These are phyloP conservation scores for Entomortierella beljakovae DNA, from an alignment of 192 early-diverging fungal genomes.

Conservation along the genomic window DNA sequence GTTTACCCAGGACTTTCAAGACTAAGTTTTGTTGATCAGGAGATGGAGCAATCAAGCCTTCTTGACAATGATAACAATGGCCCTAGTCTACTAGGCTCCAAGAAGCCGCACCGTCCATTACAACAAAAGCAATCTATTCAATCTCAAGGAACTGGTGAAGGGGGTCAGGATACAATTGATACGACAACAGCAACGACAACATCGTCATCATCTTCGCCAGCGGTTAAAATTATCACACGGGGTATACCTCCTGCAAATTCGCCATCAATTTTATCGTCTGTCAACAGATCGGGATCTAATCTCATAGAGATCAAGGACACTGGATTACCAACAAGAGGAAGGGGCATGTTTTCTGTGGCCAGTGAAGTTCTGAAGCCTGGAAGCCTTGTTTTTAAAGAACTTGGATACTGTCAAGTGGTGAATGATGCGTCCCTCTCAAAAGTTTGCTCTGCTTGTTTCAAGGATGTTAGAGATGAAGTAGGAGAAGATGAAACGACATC, in stretches of 20 bases:
- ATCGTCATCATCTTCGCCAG: not conserved
- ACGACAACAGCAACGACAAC: not conserved
- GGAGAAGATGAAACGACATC: slow-evolving; percentile 22
- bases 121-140: slow-evolving; percentile 16
- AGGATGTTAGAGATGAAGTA: slow-evolving; percentile 39
- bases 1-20: slow-evolving; percentile 42
- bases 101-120: slow-evolving; percentile 9
- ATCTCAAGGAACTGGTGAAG: not conserved
- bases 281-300: slow-evolving; percentile 4
- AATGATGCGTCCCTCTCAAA: slow-evolving; percentile 34
- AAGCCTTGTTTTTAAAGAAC: slow-evolving; percentile 35
- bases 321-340: slow-evolving; percentile 8
- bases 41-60: not conserved
- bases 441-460: slow-evolving; percentile 45
- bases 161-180: not conserved
- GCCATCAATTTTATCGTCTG: slow-evolving; percentile 23
- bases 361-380: slow-evolving; percentile 25
- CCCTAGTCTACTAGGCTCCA: not conserved
- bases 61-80: not conserved
- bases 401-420: slow-evolving; percentile 48
- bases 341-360: slow-evolving; percentile 30
- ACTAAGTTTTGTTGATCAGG: slow-evolving; percentile 46
- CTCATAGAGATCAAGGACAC: slow-evolving; percentile 35
- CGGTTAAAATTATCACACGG: no score
- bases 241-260: slow-evolving; percentile 24